phyloP scores from a whole-genome alignment of 805 yeast genomes.

The Suhomyces sp. region DNA sequence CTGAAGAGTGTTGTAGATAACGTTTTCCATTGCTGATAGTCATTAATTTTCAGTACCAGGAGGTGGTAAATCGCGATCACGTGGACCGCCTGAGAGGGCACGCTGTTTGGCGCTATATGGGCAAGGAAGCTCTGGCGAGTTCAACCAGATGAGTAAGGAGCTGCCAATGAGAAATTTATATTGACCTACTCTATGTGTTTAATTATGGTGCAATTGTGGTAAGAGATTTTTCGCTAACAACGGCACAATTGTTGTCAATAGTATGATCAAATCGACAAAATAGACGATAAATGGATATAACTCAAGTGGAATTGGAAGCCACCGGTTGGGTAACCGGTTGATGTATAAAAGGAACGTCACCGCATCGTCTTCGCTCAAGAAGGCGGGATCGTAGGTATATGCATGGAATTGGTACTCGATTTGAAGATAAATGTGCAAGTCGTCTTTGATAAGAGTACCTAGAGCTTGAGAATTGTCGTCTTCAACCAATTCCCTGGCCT shows the following conservation, averaged over 20 bases:
- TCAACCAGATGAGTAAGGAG: too few relatives aligned
- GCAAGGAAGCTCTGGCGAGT: too few relatives aligned
- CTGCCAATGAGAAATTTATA: too few relatives aligned
- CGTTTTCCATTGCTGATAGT: slow-evolving; percentile 6
- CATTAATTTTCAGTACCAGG: slow-evolving; percentile 5
- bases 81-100: neutral
- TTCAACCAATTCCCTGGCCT: slow-evolving; percentile 11
- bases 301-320: slow-evolving; percentile 35
- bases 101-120: too few relatives aligned
- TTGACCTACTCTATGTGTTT: too few relatives aligned
- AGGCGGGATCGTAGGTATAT: slow-evolving; percentile 15
- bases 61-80: neutral
- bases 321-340: slow-evolving; percentile 24
- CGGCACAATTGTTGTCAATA: slow-evolving; percentile 8
- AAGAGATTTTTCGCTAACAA: slow-evolving; percentile 2
- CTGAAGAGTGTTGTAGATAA: neutral
- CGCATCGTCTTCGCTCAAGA: slow-evolving; percentile 10
- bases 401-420: slow-evolving; percentile 23
- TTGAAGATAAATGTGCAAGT: slow-evolving; percentile 18
- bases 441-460: neutral
- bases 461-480: too few relatives aligned
- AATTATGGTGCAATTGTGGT: neutral
- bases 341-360: slow-evolving; percentile 26
- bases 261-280: slow-evolving; percentile 21
- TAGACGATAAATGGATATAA: slow-evolving; percentile 27